These are phyloP conservation scores for Ophiostoma sp. DNA, from an alignment of 2,329 filamentous ascomycete species.

Conservation along the genomic window DNA sequence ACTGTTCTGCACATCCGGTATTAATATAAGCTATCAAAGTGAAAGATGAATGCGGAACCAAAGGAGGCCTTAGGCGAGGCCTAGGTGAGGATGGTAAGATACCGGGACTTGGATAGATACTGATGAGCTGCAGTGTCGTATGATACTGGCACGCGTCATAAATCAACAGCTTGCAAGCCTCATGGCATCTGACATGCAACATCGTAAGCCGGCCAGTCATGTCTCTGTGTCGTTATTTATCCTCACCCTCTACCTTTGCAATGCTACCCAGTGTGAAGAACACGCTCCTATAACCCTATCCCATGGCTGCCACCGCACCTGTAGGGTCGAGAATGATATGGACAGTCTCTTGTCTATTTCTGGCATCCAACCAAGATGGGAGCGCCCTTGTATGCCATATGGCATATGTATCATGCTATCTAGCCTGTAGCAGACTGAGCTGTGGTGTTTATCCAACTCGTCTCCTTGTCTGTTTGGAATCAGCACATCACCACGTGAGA, in stretches of 20 bases:
- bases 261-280: not conserved
- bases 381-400: not conserved
- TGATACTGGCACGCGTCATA: not conserved
- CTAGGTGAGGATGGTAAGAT: not conserved
- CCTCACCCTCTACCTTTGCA: not conserved
- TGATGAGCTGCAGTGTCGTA: not conserved
- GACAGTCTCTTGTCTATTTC: not conserved
- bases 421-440: not conserved
- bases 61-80: not conserved
- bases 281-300: not conserved
- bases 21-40: not conserved
- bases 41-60: too few species aligned
- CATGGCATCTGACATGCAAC: not conserved
- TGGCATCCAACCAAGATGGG: not conserved
- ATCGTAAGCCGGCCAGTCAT: slow-evolving; percentile 6
- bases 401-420: not conserved
- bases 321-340: not conserved
- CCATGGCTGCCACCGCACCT: not conserved
- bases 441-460: not conserved
- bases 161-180: not conserved
- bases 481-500: slow-evolving; percentile 2
- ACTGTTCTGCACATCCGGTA: not conserved
- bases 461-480: not conserved
- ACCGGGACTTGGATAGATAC: not conserved
- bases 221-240: too few species aligned